Evolutionary conservation across 2,329 filamentous ascomycete genomes (phyloP).

Genomic region (Botrytis aclada): DNA sequence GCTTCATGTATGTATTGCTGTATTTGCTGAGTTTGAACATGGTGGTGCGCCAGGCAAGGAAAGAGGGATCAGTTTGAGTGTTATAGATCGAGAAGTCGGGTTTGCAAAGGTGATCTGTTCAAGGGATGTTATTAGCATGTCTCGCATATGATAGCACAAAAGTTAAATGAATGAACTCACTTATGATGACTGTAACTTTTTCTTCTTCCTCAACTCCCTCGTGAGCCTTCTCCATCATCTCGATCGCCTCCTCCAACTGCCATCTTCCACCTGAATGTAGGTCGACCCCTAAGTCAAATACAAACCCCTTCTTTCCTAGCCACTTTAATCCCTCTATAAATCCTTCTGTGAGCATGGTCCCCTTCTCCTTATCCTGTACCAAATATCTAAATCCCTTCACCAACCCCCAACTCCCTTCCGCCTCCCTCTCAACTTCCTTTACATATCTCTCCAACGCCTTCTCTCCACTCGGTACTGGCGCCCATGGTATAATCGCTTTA

Average conservation of each 20-base stretch:
- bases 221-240: slow-evolving; percentile 67
- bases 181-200: slow-evolving; percentile 44
- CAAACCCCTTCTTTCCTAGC: slow-evolving; percentile 59
- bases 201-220: slow-evolving; percentile 56
- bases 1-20: slow-evolving; percentile 76
- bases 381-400: slow-evolving; percentile 81
- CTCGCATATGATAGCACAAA: background rate
- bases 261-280: slow-evolving; percentile 70
- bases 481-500: slow-evolving; percentile 76
- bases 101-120: slow-evolving; percentile 82
- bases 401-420: slow-evolving; percentile 60
- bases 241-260: slow-evolving; percentile 68
- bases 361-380: slow-evolving; percentile 70
- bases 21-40: slow-evolving; percentile 66
- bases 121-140: slow-evolving; percentile 1
- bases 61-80: slow-evolving; percentile 43
- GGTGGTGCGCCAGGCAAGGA: slow-evolving; percentile 65
- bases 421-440: slow-evolving; percentile 53
- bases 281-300: slow-evolving; percentile 84
- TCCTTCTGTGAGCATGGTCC: slow-evolving; percentile 58
- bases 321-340: slow-evolving; percentile 67
- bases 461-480: slow-evolving; percentile 68
- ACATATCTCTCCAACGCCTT: slow-evolving; percentile 64
- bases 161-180: slow-evolving; percentile 26
- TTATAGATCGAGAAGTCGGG: slow-evolving; percentile 68